Percentiles rank a stretch among this genome's conserved stretches.
Evolutionary conservation across 192 early-diverging fungal genomes (phyloP).

Genomic region (Chytriomyces confervae): DNA sequence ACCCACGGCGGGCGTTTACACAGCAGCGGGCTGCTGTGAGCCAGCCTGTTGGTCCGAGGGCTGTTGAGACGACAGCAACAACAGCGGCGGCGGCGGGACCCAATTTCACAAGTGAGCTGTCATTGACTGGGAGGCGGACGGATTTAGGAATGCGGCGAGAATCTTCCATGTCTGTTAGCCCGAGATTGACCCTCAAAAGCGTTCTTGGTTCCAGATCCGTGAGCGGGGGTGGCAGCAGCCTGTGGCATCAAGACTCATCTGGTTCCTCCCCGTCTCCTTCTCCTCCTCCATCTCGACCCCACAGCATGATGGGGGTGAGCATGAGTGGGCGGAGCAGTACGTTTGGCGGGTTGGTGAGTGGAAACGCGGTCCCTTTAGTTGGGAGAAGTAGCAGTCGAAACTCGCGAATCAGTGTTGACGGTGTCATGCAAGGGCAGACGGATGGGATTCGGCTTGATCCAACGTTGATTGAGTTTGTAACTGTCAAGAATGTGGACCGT

Average conservation of each 20-base stretch:
- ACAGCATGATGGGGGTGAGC: neutral
- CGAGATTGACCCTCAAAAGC: neutral
- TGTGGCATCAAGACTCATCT: neutral
- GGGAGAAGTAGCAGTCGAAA: neutral
- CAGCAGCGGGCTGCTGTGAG: too few species aligned
- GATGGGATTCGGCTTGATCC: slow-evolving; percentile 27
- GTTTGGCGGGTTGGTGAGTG: neutral
- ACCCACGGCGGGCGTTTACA: too few species aligned
- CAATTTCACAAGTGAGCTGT: too few species aligned
- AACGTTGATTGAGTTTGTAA: slow-evolving; percentile 19
- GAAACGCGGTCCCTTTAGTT: neutral
- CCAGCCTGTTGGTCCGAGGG: too few species aligned
- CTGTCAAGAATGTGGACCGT: slow-evolving; percentile 11
- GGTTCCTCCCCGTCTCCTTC: neutral
- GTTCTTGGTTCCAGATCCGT: neutral
- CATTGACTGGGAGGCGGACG: neutral
- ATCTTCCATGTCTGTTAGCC: neutral
- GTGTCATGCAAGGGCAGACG: neutral
- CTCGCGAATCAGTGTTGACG: neutral
- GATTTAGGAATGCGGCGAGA: neutral
- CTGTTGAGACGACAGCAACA: too few species aligned
- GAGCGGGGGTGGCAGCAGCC: neutral
- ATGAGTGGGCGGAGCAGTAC: neutral
- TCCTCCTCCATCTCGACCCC: too few species aligned
- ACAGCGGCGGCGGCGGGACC: too few species aligned